Base-by-base conservation (phyloP, 805 yeast genomes). In the Ogataea paraovalis region DNA sequence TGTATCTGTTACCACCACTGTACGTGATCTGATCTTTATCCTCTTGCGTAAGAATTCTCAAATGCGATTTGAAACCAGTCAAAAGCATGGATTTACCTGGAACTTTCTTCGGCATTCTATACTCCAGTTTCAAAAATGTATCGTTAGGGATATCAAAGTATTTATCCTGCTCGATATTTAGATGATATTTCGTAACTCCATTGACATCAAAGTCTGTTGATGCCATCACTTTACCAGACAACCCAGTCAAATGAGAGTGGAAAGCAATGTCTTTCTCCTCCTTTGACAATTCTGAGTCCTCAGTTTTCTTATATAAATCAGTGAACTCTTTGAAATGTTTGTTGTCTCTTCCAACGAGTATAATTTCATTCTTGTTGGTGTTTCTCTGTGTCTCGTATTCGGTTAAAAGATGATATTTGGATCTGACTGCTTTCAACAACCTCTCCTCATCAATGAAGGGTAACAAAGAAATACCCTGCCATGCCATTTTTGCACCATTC, bases 401-500 rank as follows among this genome's bases (percentile, higher is more conserved):
- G 0, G 88, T 76, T 41, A 91, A 70, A 34, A 70, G 65, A 2
- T 74, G 68, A 60, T 91, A 91, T 51, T 84, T 80, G 1, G 68
- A 77, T 45, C 78, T 73, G 2, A 90, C 96, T 3, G 81, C 83
- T 16, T 72, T 69, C 45, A 91, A 65, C 39, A 91, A 71, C 56
- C 96, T 71, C n/a, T 66, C 66, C 58, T 88, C 96, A 58, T 91
- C 96, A 56, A 91, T 92, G 56, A 91, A 91, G 0, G 98, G 97
- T 46, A 91, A 69, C 37, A 91, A 68, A 0, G 96, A 91, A 58
- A 91, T 85, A 45, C 96, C 97, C 63, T 89, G 95, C 98, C 98
- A 91, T 43, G 92, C 75, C 88, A 86, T 85, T 55, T 87, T 89
- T 56, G 88, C 87, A 25, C 98, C 98, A 62, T 91, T 90, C 96